Evolutionary conservation across 23 red algal species (phyloP).

Genomic region (Agarophyton chilense): DNA sequence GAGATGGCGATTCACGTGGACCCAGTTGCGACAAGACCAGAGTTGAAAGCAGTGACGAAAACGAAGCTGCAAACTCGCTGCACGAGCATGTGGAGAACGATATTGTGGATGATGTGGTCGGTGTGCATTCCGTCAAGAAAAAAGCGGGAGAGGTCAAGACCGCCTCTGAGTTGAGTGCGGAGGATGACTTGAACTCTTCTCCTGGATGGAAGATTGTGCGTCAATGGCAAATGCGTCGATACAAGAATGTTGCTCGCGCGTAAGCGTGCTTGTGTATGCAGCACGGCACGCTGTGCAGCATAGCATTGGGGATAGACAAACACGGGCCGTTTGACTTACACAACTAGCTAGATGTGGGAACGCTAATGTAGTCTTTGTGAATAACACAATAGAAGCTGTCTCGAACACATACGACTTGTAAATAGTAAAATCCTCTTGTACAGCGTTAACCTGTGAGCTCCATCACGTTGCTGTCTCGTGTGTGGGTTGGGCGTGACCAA

Average conservation of each 20-base stretch:
- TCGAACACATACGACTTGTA: neutral
- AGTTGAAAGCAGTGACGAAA: neutral
- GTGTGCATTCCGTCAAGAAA: too few relatives aligned
- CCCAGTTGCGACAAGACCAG: neutral
- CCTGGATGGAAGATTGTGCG: neutral
- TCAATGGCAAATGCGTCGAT: neutral
- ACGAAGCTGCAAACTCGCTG: neutral
- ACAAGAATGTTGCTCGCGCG: constrained; percentile 12
- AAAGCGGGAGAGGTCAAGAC: neutral
- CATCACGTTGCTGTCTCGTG: too few relatives aligned
- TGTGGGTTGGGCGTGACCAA: too few relatives aligned
- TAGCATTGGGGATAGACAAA: too few relatives aligned
- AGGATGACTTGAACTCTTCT: neutral
- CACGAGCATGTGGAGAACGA: neutral
- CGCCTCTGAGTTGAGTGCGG: neutral
- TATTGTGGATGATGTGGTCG: neutral
- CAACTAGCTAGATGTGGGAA: neutral
- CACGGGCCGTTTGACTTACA: too few relatives aligned
- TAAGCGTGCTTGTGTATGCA: neutral
- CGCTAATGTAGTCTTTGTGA: neutral
- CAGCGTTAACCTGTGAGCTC: too few relatives aligned
- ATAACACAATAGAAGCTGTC: neutral
- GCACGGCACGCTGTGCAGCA: neutral
- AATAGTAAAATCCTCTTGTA: neutral
- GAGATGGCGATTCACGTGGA: neutral